Percentiles rank a stretch among this genome's conserved stretches.
Conservation (phyloP, 2,329 filamentous ascomycete genomes). For the Fusarium sp. region DNA sequence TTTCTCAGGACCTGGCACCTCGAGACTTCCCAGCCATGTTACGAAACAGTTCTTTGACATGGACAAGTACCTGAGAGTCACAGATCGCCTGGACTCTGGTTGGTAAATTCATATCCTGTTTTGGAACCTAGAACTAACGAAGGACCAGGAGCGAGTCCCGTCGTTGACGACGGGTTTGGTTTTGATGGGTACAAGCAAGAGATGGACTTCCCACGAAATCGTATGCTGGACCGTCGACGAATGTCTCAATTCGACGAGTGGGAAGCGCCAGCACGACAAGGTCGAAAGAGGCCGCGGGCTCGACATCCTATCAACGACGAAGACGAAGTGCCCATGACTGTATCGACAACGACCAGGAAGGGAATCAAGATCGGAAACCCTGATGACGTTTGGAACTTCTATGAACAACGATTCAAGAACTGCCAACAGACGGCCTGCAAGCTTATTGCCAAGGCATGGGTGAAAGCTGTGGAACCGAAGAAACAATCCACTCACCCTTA, state of each 20-base stretch:
- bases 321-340: constrained; percentile 59
- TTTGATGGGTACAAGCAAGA: constrained; percentile 50
- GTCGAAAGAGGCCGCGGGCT: constrained; percentile 52
- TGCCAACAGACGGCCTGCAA: constrained; percentile 82
- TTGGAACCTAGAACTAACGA: constrained; percentile 23
- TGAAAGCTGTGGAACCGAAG: constrained; percentile 82
- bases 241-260: constrained; percentile 54
- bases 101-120: constrained; percentile 33
- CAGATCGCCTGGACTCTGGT: constrained; percentile 59
- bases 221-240: constrained; percentile 52
- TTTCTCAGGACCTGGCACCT: constrained; percentile 61
- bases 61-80: constrained; percentile 59
- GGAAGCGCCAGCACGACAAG: constrained; percentile 51
- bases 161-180: constrained; percentile 53
- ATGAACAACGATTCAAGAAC: constrained; percentile 73
- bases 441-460: constrained; percentile 81
- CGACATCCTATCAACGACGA: constrained; percentile 60
- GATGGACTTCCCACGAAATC: constrained; percentile 48
- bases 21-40: constrained; percentile 56
- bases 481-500: constrained; percentile 84
- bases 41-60: constrained; percentile 64
- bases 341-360: constrained; percentile 57
- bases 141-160: constrained; percentile 52
- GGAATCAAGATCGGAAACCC: constrained; percentile 69
- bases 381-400: constrained; percentile 71